Evolutionary conservation across 768 basidiomycete genomes (phyloP).

Genomic region (Mycena kentingensis): DNA sequence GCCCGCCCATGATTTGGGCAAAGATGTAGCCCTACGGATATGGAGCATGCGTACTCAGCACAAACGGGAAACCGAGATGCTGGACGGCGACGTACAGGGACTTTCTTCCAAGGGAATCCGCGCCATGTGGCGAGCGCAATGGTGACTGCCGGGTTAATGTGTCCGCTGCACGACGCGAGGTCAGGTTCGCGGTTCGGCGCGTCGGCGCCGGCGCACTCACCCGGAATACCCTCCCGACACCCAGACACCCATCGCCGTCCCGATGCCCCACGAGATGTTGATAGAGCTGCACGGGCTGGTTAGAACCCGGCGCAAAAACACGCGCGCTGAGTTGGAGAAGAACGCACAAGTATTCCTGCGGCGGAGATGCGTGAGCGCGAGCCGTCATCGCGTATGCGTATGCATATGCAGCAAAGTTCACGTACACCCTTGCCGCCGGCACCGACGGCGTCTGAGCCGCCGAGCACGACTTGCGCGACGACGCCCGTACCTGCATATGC

Average conservation of each 20-base stretch:
- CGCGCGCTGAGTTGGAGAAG: neutral
- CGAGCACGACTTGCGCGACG: conserved; percentile 54
- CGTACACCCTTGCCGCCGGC: conserved; percentile 58
- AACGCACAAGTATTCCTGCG: conserved; percentile 12
- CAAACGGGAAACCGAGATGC: neutral
- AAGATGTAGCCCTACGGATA: conserved; percentile 48
- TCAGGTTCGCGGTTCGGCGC: neutral
- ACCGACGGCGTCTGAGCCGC: conserved; percentile 46
- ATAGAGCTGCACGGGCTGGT: conserved; percentile 49
- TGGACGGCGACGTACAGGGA: conserved; percentile 44
- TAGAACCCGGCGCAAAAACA: neutral
- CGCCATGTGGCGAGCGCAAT: conserved; percentile 68
- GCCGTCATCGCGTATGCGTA: too few relatives aligned
- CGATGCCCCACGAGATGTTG: conserved; percentile 58
- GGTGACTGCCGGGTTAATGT: conserved; percentile 79
- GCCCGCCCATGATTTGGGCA: conserved; percentile 65
- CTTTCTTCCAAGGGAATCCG: conserved; percentile 79
- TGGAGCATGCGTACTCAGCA: too few relatives aligned
- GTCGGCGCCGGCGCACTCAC: neutral
- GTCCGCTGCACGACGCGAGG: conserved; percentile 50
- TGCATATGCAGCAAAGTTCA: conserved; percentile 11
- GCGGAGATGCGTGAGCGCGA: neutral
- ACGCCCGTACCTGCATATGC: neutral
- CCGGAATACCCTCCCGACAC: conserved; percentile 63
- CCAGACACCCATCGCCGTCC: conserved; percentile 70